Conservation (phyloP, 2,329 filamentous ascomycete genomes). For the Fusarium phyllophilum region DNA sequence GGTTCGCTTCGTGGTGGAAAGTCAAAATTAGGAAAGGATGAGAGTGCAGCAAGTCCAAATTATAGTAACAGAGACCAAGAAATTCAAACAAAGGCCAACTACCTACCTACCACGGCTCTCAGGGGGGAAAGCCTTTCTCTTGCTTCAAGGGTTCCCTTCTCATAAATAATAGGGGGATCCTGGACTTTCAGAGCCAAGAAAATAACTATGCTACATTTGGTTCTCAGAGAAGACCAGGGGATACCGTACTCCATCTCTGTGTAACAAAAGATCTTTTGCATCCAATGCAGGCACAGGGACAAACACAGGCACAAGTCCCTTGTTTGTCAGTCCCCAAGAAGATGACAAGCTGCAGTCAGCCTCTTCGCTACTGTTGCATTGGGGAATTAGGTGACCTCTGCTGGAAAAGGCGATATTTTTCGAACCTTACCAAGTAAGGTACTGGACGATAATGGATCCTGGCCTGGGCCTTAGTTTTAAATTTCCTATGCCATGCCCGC, state of each 20-base stretch:
- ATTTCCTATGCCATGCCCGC: not conserved
- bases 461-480: not conserved
- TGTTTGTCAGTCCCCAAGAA: constrained; percentile 5
- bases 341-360: constrained; percentile 30
- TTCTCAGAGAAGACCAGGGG: not conserved
- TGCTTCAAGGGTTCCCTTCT: constrained; percentile 1
- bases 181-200: constrained; percentile 7
- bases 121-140: not conserved
- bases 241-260: constrained; percentile 19
- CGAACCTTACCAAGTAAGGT: not conserved
- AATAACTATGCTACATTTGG: constrained; percentile 14
- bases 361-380: constrained; percentile 11
- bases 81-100: not conserved
- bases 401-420: not conserved
- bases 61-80: not conserved
- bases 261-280: constrained; percentile 24
- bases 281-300: constrained; percentile 18
- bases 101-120: not conserved
- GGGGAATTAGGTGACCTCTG: constrained; percentile 8
- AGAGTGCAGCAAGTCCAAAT: constrained; percentile 6
- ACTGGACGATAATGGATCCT: not conserved
- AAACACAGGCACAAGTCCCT: not conserved
- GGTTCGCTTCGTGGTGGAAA: constrained; percentile 2
- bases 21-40: not conserved
- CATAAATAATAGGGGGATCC: constrained; percentile 6